Conservation (phyloP, 768 basidiomycete genomes). For the Phaeolepiota aurea region DNA sequence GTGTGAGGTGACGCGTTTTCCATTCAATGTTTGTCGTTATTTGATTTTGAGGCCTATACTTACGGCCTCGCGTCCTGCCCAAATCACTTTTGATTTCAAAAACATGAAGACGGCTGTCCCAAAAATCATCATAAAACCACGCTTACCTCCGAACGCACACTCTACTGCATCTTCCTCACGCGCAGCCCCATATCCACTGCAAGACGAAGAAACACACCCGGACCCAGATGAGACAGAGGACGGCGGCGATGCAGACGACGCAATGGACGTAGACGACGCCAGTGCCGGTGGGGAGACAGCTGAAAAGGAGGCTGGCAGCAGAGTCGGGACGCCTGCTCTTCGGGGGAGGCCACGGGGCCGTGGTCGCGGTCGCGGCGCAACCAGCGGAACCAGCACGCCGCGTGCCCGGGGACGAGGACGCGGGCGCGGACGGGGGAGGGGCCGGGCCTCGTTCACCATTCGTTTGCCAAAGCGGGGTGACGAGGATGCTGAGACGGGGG, state of each 20-base stretch:
- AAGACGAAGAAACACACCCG: slow-evolving; percentile 12
- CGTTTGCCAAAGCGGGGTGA: slow-evolving; percentile 25
- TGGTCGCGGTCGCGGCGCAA: slow-evolving; percentile 17
- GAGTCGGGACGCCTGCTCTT: slow-evolving; percentile 21
- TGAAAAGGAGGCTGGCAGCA: slow-evolving; percentile 18
- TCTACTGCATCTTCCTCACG: slow-evolving; percentile 13
- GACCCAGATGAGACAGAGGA: slow-evolving; percentile 21
- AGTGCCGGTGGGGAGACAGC: slow-evolving; percentile 20
- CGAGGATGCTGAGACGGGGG: slow-evolving; percentile 17
- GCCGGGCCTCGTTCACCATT: slow-evolving; percentile 18
- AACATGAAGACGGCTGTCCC: slow-evolving; percentile 17
- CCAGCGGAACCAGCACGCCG: slow-evolving; percentile 11
- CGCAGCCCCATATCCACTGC: slow-evolving; percentile 12
- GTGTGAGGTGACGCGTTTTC: too few relatives aligned
- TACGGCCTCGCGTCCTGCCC: too few relatives aligned
- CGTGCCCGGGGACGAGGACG: slow-evolving; percentile 22
- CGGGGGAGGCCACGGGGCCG: slow-evolving; percentile 34
- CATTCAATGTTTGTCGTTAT: too few relatives aligned
- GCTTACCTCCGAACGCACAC: slow-evolving; percentile 10
- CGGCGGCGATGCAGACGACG: slow-evolving; percentile 20
- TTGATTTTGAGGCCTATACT: too few relatives aligned
- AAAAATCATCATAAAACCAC: slow-evolving; percentile 45
- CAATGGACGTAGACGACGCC: slow-evolving; percentile 28
- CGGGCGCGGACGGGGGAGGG: slow-evolving; percentile 28
- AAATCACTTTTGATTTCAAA: too few relatives aligned